Percentiles rank a stretch among this genome's conserved stretches.
Evolutionary conservation across 192 early-diverging fungal genomes (phyloP).

Genomic region (Coemansia sp.): DNA sequence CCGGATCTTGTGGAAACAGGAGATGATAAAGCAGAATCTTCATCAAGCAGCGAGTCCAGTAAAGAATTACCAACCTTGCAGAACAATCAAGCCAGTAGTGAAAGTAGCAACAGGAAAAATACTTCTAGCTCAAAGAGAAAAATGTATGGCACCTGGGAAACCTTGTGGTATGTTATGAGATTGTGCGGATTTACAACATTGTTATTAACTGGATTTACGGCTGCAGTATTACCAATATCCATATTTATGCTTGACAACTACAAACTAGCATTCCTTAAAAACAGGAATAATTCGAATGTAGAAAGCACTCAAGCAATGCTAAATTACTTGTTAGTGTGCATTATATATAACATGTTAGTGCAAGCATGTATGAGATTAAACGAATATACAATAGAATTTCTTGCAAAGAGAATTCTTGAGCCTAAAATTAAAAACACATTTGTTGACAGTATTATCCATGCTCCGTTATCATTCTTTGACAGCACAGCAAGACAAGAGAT

Average conservation of each 20-base stretch:
- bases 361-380: no score
- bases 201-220: constrained; percentile 7
- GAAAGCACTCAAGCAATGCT: constrained; percentile 4
- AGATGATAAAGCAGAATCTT: not conserved
- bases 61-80: no score
- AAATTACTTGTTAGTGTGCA: not conserved
- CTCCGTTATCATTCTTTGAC: constrained; percentile 9
- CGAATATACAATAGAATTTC: no score
- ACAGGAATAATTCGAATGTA: not conserved
- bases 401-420: not conserved
- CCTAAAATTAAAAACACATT: not conserved
- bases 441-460: constrained; percentile 1
- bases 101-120: not conserved
- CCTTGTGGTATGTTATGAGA: constrained; percentile 8
- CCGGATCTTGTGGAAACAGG: not conserved
- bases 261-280: not conserved
- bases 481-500: constrained; percentile 10
- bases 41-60: no score
- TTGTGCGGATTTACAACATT: constrained; percentile 24
- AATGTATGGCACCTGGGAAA: constrained; percentile 6
- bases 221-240: constrained; percentile 14
- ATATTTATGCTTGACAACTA: constrained; percentile 15
- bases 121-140: not conserved
- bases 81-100: no score
- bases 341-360: no score